Evolutionary conservation across 2,329 filamentous ascomycete species (phyloP).

Genomic region (Pyrenophora tritici-repentis): DNA sequence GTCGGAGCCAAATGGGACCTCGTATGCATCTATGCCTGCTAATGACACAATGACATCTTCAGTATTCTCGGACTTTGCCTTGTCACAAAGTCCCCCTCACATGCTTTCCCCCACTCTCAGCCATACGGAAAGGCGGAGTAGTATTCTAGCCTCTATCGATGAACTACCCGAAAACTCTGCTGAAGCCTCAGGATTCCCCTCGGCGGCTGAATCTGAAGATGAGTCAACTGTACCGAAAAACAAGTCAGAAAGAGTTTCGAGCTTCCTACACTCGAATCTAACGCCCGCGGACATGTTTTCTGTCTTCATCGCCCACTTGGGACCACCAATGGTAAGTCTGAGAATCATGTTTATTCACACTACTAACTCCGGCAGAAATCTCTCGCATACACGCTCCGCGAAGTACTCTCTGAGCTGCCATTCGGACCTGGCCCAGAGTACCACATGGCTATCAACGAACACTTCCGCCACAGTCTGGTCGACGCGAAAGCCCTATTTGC

Average conservation of each 20-base stretch:
- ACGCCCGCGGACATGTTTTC: constrained; percentile 86
- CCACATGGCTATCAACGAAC: constrained; percentile 74
- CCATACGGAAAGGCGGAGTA: constrained; percentile 38
- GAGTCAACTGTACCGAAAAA: constrained; percentile 23
- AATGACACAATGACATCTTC: constrained; percentile 32
- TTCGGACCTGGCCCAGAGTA: constrained; percentile 72
- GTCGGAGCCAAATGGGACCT: constrained; percentile 36
- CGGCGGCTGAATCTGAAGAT: constrained; percentile 39
- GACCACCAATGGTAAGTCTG: constrained; percentile 75
- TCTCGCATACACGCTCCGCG: constrained; percentile 85
- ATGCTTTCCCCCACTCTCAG: constrained; percentile 39
- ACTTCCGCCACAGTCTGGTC: constrained; percentile 77
- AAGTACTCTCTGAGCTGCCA: constrained; percentile 85
- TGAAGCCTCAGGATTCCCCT: constrained; percentile 31
- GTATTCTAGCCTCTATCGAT: constrained; percentile 50
- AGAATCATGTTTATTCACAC: not conserved
- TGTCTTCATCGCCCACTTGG: constrained; percentile 84
- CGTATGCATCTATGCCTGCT: constrained; percentile 15
- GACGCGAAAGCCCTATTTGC: constrained; percentile 83
- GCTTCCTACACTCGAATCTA: constrained; percentile 35
- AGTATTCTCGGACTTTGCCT: constrained; percentile 28
- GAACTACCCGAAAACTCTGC: constrained; percentile 47
- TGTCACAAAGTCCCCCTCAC: constrained; percentile 32
- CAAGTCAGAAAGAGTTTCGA: constrained; percentile 29
- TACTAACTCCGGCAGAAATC: constrained; percentile 66